Evolutionary conservation across 2,329 filamentous ascomycete species (phyloP).

Genomic region (Fusarium tricinctum): DNA sequence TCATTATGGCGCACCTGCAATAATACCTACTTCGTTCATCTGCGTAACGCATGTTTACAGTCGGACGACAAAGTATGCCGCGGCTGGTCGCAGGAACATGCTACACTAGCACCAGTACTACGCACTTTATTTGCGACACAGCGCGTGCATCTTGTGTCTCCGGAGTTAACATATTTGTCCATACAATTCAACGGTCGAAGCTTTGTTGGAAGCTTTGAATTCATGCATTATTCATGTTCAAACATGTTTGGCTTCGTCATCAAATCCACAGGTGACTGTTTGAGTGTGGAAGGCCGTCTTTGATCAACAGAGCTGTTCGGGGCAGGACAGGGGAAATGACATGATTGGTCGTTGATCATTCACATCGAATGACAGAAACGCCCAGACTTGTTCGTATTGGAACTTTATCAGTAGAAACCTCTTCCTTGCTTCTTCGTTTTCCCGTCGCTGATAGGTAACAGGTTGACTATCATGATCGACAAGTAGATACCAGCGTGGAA

Average conservation of each 20-base stretch:
- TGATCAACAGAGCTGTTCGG: conserved; percentile 29
- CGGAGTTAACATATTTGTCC: conserved; percentile 14
- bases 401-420: conserved; percentile 1
- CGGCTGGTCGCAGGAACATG: conserved; percentile 18
- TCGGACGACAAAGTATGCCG: neutral
- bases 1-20: neutral
- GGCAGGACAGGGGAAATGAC: conserved; percentile 8
- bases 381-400: conserved; percentile 4
- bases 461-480: conserved; percentile 21
- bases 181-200: conserved; percentile 7
- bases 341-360: neutral
- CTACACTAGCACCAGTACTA: conserved; percentile 14
- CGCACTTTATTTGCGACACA: conserved; percentile 24
- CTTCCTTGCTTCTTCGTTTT: conserved; percentile 4
- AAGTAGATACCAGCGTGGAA: conserved; percentile 3
- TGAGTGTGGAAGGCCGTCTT: conserved; percentile 15
- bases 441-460: neutral
- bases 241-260: conserved; percentile 1
- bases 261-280: conserved; percentile 18
- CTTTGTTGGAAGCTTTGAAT: neutral
- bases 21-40: neutral
- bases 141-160: conserved; percentile 13
- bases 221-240: neutral
- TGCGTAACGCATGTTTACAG: neutral
- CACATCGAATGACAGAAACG: neutral